These are phyloP conservation scores for Trametes coccinea DNA, from an alignment of 768 basidiomycete species.

Conservation along the genomic window DNA sequence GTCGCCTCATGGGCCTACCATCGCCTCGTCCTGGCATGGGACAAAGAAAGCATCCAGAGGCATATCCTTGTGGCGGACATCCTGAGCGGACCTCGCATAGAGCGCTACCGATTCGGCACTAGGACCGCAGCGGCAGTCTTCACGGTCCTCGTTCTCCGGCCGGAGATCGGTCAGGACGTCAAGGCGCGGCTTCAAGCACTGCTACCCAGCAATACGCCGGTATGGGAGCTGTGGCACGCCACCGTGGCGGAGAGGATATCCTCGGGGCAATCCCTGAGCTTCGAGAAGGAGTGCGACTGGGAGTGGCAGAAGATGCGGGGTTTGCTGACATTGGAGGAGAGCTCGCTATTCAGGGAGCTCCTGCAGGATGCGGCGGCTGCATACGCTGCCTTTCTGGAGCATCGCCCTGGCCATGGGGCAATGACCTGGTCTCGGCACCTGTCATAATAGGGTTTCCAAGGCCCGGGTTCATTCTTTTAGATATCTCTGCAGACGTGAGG, in stretches of 20 bases:
- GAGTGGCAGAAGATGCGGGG: conserved; percentile 6
- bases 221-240: conserved; percentile 11
- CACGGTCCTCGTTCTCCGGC: conserved; percentile 8
- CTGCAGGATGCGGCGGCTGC: conserved; percentile 5
- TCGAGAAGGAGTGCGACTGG: neutral
- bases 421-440: neutral
- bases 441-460: neutral
- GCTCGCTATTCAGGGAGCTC: neutral
- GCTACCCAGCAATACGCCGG: conserved; percentile 6
- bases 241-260: neutral
- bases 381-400: neutral
- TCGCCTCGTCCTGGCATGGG: conserved; percentile 7
- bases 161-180: conserved; percentile 2
- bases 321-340: neutral
- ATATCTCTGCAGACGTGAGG: too few relatives aligned
- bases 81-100: neutral
- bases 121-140: conserved; percentile 13
- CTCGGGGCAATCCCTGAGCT: neutral
- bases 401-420: neutral
- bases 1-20: conserved; percentile 12
- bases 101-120: conserved; percentile 11
- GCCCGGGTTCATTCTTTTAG: too few relatives aligned
- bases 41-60: conserved; percentile 5
- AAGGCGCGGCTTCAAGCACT: conserved; percentile 4
- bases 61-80: conserved; percentile 10